Conservation (phyloP, 352 stramenopile genomes). For the Phytophthora macrochlamydospora region DNA sequence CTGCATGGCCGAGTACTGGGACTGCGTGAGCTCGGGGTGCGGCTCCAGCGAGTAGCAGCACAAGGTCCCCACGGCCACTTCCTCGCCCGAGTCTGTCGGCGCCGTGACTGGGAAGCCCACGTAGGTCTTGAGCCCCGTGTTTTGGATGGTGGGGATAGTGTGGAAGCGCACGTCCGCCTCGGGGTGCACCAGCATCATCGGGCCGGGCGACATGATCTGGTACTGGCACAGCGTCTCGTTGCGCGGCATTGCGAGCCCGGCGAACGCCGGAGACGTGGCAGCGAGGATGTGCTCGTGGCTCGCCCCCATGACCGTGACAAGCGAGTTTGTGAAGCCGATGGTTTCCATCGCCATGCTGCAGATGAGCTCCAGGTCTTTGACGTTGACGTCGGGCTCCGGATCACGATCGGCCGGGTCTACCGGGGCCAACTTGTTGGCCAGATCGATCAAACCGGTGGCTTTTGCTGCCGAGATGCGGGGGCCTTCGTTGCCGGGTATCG, state of each 20-base stretch:
- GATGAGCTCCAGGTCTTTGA: conserved; percentile 57
- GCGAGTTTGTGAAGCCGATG: conserved; percentile 41
- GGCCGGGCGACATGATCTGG: conserved; percentile 51
- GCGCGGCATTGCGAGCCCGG: conserved; percentile 35
- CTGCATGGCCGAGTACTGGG: conserved; percentile 51
- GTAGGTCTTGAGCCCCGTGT: conserved; percentile 55
- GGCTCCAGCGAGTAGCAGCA: conserved; percentile 55
- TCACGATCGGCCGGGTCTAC: conserved; percentile 2
- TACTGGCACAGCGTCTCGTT: conserved; percentile 64
- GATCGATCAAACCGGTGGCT: conserved; percentile 13
- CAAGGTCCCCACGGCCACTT: conserved; percentile 53
- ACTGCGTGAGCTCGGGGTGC: conserved; percentile 43
- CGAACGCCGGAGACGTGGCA: conserved; percentile 28
- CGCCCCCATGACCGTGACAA: conserved; percentile 55
- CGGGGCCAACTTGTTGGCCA: background rate
- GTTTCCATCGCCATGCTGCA: conserved; percentile 45
- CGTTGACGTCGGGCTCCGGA: conserved; percentile 19
- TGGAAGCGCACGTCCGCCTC: conserved; percentile 62
- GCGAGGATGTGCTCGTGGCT: conserved; percentile 50
- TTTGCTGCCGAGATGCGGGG: conserved; percentile 20
- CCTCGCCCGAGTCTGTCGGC: conserved; percentile 5
- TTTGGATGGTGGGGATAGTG: conserved; percentile 28
- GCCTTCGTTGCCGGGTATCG: conserved; percentile 30
- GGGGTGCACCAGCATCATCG: conserved; percentile 55
- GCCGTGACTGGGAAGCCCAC: conserved; percentile 57